Percentiles rank a stretch among this genome's conserved stretches.
phyloP scores from a whole-genome alignment of 2,329 filamentous ascomycete species.

The Geosmithia morbida region DNA sequence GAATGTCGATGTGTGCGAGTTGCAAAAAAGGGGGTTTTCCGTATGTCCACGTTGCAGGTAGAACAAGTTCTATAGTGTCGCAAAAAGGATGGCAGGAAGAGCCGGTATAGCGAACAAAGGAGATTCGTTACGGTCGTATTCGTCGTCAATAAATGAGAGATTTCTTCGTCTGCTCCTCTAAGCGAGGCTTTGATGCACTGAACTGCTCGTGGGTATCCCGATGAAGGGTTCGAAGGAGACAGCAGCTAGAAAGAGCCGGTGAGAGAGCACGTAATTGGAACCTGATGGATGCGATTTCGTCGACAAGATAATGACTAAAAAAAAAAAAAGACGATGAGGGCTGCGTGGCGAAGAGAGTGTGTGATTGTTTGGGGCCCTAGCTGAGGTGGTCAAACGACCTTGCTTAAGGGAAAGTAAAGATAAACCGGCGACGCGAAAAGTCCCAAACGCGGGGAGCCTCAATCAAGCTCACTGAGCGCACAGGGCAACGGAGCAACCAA shows the following conservation, averaged over 20 bases:
- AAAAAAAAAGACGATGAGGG: background rate
- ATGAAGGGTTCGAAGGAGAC: background rate
- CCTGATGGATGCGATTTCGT: background rate
- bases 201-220: background rate
- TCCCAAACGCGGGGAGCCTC: background rate
- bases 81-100: background rate
- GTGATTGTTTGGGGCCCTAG: background rate
- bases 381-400: background rate
- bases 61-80: background rate
- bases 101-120: slow-evolving; percentile 2
- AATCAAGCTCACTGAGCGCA: background rate
- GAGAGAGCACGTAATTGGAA: background rate
- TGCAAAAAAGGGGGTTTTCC: background rate
- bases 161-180: background rate
- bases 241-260: background rate
- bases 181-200: background rate
- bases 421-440: background rate
- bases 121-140: slow-evolving; percentile 5
- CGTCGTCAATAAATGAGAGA: slow-evolving; percentile 1
- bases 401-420: background rate
- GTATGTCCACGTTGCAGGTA: background rate
- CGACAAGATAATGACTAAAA: too few species aligned
- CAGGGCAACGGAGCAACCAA: background rate
- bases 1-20: slow-evolving; percentile 1
- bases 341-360: background rate